Evolutionary conservation across 108 stramenopile species (phyloP), one percentile per base, ranked within the genome.

Genomic region (Parmales sp.): DNA sequence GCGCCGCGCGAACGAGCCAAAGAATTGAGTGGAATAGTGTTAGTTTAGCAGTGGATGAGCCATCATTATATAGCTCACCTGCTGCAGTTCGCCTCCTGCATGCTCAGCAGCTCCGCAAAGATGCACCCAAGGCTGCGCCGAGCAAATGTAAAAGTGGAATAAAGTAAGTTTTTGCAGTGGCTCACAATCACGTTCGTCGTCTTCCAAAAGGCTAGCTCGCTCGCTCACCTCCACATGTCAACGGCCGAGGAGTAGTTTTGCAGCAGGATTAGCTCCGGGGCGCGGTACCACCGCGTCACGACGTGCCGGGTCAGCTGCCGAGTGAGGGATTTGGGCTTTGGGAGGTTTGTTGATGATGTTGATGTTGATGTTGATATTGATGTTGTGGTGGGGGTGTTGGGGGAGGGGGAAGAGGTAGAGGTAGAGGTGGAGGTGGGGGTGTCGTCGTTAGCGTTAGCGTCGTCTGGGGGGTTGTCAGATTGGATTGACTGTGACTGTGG

Each of bases 271-370:
- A 98, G 76, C 74, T 99, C 98, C 8, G 98, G 98, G 23, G 98
- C 95, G 31, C 98, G 79, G 77, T 99, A 99, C 98, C 98, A 99
- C 13, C 98, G 78, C 26, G 96, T 97, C 13, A 97, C 98, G 36
- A 99, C 98, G 76, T 99, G 96, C 74, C 94, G 94, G 26, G 97
- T 98, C 43, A 98, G 80, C 64, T 95, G 90, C 31, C 93, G 82
- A 9, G 88, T 88, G 29, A 95, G 78, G 1, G 81, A 74, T 8
- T 72, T 66, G 6, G 64, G 66, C 36, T 44, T 19, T 65, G 26
- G 69, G 74, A 36, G 31, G 63, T n/a, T 54, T 54, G 19, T 76
- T 70, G 37, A 65, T 65, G 37, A 67, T 48, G 63, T 64, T 49
- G 29, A 45, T 43, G 16, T 41, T 60, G 25, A 70, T 34, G 38